Conservation (phyloP, 768 basidiomycete species). For the Lentinus brumalis region DNA sequence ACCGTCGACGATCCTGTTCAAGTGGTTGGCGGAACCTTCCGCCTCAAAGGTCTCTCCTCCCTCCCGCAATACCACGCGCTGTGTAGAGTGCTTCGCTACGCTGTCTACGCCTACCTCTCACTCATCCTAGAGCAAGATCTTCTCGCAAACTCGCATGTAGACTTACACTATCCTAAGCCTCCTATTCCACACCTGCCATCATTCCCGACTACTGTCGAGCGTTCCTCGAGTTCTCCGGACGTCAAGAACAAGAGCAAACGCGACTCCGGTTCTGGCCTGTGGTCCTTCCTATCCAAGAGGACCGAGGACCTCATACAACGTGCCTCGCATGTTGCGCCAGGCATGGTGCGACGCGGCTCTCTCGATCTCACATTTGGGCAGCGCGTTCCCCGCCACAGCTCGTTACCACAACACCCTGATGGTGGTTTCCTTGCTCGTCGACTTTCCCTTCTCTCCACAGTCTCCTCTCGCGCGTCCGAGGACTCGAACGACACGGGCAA, state of each 20-base stretch:
- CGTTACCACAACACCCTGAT: slow-evolving; percentile 33
- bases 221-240: slow-evolving; percentile 20
- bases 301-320: slow-evolving; percentile 36
- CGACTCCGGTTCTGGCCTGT: slow-evolving; percentile 30
- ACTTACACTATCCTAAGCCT: slow-evolving; percentile 44
- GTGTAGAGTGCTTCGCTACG: slow-evolving; percentile 49
- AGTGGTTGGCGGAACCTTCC: slow-evolving; percentile 66
- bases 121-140: slow-evolving; percentile 63
- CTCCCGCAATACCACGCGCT: slow-evolving; percentile 46
- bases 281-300: slow-evolving; percentile 40
- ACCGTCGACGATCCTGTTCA: slow-evolving; percentile 30
- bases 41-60: slow-evolving; percentile 49
- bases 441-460: slow-evolving; percentile 17
- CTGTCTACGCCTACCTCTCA: slow-evolving; percentile 57
- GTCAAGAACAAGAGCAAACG: slow-evolving; percentile 25
- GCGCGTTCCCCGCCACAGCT: slow-evolving; percentile 16
- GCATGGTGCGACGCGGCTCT: slow-evolving; percentile 37
- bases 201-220: slow-evolving; percentile 10
- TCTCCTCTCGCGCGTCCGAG: slow-evolving; percentile 10
- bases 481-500: slow-evolving; percentile 6
- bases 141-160: slow-evolving; percentile 51
- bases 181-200: slow-evolving; percentile 18
- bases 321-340: slow-evolving; percentile 27
- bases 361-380: slow-evolving; percentile 39
- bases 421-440: slow-evolving; percentile 17